Conservation (phyloP, 331 rosid species). For the Spiraea crenata region DNA sequence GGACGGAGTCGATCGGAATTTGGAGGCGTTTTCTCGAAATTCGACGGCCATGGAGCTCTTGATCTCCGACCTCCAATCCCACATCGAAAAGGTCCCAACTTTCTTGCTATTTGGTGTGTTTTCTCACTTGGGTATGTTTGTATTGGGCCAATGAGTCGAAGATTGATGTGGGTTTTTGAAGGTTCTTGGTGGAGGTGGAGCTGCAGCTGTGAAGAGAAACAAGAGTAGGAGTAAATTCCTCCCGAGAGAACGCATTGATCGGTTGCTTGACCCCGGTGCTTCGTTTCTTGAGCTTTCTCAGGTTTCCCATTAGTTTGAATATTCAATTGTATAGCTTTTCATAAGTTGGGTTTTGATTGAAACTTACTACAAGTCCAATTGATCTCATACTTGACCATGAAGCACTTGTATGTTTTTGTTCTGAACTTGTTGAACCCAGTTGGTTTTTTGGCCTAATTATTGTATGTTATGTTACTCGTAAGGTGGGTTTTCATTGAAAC, state of each 20-base stretch:
- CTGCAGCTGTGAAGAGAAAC: no score
- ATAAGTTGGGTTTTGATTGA: constrained; percentile 1
- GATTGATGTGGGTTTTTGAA: constrained; percentile 12
- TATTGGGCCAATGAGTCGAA: no score
- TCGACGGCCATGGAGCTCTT: constrained; percentile 61
- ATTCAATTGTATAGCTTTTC: not conserved
- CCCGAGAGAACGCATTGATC: constrained; percentile 85
- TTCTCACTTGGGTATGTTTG: not conserved
- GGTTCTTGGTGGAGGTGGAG: constrained; percentile 85
- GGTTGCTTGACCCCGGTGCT: constrained; percentile 81
- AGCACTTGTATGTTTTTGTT: not conserved
- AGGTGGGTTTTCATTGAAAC: constrained; percentile 3
- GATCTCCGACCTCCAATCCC: constrained; percentile 67
- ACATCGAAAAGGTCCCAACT: constrained; percentile 48
- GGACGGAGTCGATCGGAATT: constrained; percentile 53
- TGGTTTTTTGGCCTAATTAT: not conserved
- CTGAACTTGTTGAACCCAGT: not conserved
- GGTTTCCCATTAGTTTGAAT: constrained; percentile 36
- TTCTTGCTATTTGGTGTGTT: not conserved
- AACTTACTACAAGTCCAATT: not conserved
- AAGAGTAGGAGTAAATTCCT: constrained; percentile 68
- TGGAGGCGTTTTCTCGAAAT: constrained; percentile 47
- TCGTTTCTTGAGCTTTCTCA: constrained; percentile 96
- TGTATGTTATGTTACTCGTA: no score
- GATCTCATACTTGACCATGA: not conserved